phyloP scores from a whole-genome alignment of 2,329 filamentous ascomycete genomes.

The Massarina eburnea region DNA sequence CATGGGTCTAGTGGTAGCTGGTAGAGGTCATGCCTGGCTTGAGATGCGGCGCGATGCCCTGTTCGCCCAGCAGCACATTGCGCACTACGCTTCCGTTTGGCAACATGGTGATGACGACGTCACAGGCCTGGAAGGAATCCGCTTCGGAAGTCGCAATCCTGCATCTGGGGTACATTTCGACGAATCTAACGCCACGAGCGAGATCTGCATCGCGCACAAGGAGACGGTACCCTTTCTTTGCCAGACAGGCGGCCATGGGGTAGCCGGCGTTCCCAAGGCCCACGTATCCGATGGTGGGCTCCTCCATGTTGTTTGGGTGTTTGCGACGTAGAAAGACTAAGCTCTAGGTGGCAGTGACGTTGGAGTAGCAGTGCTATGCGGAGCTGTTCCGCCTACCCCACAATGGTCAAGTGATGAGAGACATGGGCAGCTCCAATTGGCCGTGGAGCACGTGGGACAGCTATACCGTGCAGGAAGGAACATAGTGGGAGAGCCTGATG shows the following conservation, averaged over 20 bases:
- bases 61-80: slow-evolving; percentile 16
- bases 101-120: slow-evolving; percentile 23
- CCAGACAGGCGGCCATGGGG: slow-evolving; percentile 21
- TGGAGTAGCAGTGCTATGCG: slow-evolving; percentile 5
- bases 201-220: slow-evolving; percentile 22
- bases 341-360: background rate
- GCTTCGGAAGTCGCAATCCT: slow-evolving; percentile 13
- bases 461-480: no score
- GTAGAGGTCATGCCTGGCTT: slow-evolving; percentile 16
- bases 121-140: slow-evolving; percentile 19
- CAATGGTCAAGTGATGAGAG: slow-evolving; percentile 15
- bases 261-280: slow-evolving; percentile 24
- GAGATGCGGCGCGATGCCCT: slow-evolving; percentile 17
- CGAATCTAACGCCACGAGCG: slow-evolving; percentile 17
- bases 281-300: slow-evolving; percentile 17
- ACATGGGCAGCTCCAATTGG: slow-evolving; percentile 6
- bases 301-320: slow-evolving; percentile 10
- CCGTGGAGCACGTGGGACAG: background rate
- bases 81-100: slow-evolving; percentile 18
- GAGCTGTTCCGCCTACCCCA: slow-evolving; percentile 22
- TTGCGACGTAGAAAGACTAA: slow-evolving; percentile 1
- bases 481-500: no score
- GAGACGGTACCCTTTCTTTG: slow-evolving; percentile 19
- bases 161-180: slow-evolving; percentile 19
- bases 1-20: background rate